Percentiles rank a stretch among this genome's conserved stretches.
Evolutionary conservation across 768 basidiomycete species (phyloP).

Genomic region (Austroboletus festivus): DNA sequence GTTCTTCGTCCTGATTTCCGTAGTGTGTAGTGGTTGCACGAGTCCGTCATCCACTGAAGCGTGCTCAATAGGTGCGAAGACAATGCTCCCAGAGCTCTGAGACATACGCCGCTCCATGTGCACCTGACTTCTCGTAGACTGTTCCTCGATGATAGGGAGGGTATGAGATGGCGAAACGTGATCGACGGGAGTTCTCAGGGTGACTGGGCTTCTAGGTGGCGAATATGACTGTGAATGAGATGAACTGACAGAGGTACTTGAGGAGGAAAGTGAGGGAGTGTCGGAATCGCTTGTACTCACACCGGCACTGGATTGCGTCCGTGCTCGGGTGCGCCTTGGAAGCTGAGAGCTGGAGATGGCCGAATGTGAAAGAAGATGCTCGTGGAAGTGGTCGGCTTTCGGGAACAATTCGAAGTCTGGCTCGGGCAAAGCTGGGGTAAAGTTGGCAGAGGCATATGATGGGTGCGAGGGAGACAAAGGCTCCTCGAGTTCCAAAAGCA

Average conservation of each 20-base stretch:
- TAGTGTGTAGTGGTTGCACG: neutral
- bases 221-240: constrained; percentile 30
- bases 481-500: constrained; percentile 32
- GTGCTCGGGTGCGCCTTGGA: constrained; percentile 31
- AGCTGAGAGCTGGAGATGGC: constrained; percentile 30
- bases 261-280: constrained; percentile 48
- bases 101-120: too few relatives aligned
- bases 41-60: constrained; percentile 22
- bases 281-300: constrained; percentile 39
- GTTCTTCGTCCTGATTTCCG: constrained; percentile 19
- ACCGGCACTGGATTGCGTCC: constrained; percentile 26
- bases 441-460: constrained; percentile 15
- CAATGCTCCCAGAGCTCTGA: constrained; percentile 19
- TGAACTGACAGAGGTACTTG: constrained; percentile 38
- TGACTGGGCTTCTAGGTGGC: constrained; percentile 34
- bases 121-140: constrained; percentile 21
- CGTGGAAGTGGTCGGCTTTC: constrained; percentile 28
- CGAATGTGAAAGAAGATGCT: constrained; percentile 18
- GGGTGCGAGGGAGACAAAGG: constrained; percentile 27
- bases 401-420: constrained; percentile 33
- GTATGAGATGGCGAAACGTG: constrained; percentile 18
- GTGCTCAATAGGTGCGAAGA: constrained; percentile 20
- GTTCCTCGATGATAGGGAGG: constrained; percentile 41
- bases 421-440: constrained; percentile 28
- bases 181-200: constrained; percentile 34